Evolutionary conservation across 2,329 filamentous ascomycete genomes (phyloP).

Genomic region (Pestalotiopsis sp.): DNA sequence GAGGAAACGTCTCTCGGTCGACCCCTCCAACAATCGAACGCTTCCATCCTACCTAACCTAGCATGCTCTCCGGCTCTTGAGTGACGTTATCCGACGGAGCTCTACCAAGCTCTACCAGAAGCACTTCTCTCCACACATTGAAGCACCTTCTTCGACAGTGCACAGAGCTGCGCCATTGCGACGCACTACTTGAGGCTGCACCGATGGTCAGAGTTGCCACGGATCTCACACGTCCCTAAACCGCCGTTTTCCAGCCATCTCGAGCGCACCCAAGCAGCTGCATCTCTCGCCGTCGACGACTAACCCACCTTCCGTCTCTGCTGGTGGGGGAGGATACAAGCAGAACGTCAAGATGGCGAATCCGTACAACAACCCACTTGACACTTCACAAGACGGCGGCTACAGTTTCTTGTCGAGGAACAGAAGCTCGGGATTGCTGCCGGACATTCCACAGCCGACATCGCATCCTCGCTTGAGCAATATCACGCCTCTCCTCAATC

Average conservation of each 20-base stretch:
- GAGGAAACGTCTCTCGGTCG: background rate
- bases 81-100: conserved; percentile 12
- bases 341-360: conserved; percentile 39
- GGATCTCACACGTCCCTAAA: background rate
- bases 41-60: background rate
- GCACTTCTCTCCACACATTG: background rate
- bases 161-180: background rate
- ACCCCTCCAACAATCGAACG: background rate
- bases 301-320: background rate
- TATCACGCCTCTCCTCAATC: conserved; percentile 59
- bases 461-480: conserved; percentile 40
- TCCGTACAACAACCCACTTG: conserved; percentile 39
- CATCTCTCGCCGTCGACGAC: background rate
- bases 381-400: conserved; percentile 35
- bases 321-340: background rate
- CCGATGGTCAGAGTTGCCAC: too few species aligned
- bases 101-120: conserved; percentile 11
- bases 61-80: conserved; percentile 7
- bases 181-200: background rate
- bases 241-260: background rate
- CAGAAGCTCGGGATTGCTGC: conserved; percentile 44
- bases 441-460: conserved; percentile 32
- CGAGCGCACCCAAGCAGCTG: background rate
- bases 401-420: conserved; percentile 36
- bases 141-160: background rate